Evolutionary conservation across 257 asterid genomes (phyloP), one percentile per base, ranked within the genome.

Genomic region (Solanum appendiculatum): DNA sequence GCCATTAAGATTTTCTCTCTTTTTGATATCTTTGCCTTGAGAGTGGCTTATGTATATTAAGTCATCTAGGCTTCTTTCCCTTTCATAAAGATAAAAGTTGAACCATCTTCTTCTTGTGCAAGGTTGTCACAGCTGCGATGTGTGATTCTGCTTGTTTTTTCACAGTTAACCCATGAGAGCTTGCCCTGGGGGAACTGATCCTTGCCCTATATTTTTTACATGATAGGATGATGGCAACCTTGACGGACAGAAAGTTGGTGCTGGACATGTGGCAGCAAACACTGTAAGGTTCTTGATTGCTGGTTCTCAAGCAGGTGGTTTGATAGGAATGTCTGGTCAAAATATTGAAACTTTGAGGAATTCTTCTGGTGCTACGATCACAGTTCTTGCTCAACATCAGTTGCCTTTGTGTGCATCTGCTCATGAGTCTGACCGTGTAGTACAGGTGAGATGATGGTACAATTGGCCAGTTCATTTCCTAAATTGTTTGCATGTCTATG

Each of bases 341-440:
- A 96, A 96, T 88, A 96, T 97, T 86, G 99, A 93, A 91, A 94
- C 90, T 85, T 90, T 97, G 91, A 95, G 99, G 92, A 94, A 89
- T 90, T 89, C 94, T 46, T 95, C 99, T 3, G 99, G 97, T 85
- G 98, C 98, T 82, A 89, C 91, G 69, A 92, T 97, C 86, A 89
- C 95, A n/a, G 95, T 97, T 92, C 97, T 93, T 88, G 93, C 98
- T 87, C 98, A 96, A 86, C 94, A 91, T 87, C 99, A 97, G 92
- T 82, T 97, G 89, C 98, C 99, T 87, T 93, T 97, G 36, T 96
- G 98, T 93, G 99, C 99, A 64, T 94, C 99, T 58, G 96, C 97
- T 25, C 96, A 95, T 86, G 99, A 97, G 90, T 93, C 99, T 64
- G 99, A 95, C 89, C 95, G 98, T 88, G 97, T 96, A 87, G 98